phyloP scores from a whole-genome alignment of 2,329 filamentous ascomycete species.

The Triangularia verruculosa region DNA sequence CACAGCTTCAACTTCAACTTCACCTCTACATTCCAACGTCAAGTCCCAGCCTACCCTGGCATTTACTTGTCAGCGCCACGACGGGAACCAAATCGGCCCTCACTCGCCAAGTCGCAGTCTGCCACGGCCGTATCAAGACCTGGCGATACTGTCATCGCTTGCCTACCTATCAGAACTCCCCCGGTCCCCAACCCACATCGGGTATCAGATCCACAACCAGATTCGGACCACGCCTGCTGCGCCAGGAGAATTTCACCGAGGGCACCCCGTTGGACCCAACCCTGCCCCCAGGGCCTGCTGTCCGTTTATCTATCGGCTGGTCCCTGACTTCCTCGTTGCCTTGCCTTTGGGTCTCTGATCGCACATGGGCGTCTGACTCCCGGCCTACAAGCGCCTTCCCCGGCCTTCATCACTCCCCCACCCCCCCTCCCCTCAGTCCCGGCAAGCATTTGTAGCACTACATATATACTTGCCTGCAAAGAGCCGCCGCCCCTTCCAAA shows the following conservation, averaged over 20 bases:
- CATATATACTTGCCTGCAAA: constrained; percentile 24
- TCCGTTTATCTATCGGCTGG: constrained; percentile 26
- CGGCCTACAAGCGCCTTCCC: constrained; percentile 21
- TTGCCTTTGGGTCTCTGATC: constrained; percentile 22
- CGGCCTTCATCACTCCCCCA: constrained; percentile 1
- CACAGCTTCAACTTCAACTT: neutral
- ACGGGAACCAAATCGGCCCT: constrained; percentile 22
- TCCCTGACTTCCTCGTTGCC: constrained; percentile 16
- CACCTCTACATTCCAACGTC: neutral
- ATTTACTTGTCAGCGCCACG: constrained; percentile 25
- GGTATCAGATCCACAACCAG: constrained; percentile 29
- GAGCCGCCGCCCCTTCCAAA: constrained; percentile 19
- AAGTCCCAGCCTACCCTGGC: too few relatives aligned
- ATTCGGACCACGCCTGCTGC: constrained; percentile 21
- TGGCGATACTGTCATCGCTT: constrained; percentile 20
- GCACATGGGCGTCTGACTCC: constrained; percentile 24
- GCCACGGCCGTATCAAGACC: constrained; percentile 17
- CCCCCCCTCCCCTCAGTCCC: neutral
- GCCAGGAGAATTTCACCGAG: constrained; percentile 26
- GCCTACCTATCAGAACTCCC: constrained; percentile 25
- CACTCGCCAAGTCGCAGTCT: constrained; percentile 17
- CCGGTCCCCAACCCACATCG: constrained; percentile 15
- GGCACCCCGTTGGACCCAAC: constrained; percentile 15
- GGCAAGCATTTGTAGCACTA: constrained; percentile 15
- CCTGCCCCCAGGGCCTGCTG: constrained; percentile 14